phyloP scores from a whole-genome alignment of 768 basidiomycete species.

The Mycena floridula region DNA sequence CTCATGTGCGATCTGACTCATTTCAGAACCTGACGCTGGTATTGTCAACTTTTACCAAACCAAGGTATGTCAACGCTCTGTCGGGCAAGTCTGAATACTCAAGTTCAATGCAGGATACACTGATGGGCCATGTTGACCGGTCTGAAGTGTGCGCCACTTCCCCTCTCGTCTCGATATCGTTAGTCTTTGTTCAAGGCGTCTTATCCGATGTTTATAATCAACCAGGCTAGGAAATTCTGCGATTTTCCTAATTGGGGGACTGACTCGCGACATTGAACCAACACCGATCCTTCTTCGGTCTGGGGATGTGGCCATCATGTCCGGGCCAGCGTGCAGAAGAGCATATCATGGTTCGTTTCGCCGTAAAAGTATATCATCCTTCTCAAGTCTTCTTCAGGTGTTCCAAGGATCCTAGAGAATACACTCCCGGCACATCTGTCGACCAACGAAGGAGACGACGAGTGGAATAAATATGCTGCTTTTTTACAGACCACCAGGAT shows the following conservation, averaged over 20 bases:
- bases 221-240: constrained; percentile 81
- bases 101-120: constrained; percentile 55
- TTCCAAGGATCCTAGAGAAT: constrained; percentile 82
- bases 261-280: constrained; percentile 72
- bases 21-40: constrained; percentile 86
- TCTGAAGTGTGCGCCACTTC: constrained; percentile 91
- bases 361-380: background rate
- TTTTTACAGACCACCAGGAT: constrained; percentile 71
- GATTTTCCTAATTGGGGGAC: constrained; percentile 84
- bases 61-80: constrained; percentile 33
- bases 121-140: constrained; percentile 98
- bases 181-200: constrained; percentile 18
- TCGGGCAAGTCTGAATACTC: background rate
- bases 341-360: constrained; percentile 81
- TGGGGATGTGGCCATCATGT: constrained; percentile 92
- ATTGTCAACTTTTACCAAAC: constrained; percentile 95
- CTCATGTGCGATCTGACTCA: constrained; percentile 2
- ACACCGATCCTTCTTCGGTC: constrained; percentile 81
- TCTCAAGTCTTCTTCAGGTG: constrained; percentile 36
- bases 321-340: constrained; percentile 75
- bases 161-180: constrained; percentile 94
- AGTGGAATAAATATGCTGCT: constrained; percentile 57
- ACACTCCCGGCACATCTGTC: constrained; percentile 64
- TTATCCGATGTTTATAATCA: background rate
- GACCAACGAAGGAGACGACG: constrained; percentile 24